Conservation (phyloP, 345 rosid species). For the Brassica rapa region DNA sequence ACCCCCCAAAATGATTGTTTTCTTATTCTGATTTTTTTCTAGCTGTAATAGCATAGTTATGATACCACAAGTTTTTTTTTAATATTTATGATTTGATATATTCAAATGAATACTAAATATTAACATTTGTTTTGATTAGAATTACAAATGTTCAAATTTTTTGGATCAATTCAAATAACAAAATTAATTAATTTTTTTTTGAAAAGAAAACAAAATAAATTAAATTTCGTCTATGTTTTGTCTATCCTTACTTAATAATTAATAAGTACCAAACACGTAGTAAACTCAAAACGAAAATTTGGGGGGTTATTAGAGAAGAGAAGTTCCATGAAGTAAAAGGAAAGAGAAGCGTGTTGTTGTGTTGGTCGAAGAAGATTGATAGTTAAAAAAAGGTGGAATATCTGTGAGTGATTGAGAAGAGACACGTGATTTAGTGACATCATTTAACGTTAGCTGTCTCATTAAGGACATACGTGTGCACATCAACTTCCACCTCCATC, state of each 20-base stretch:
- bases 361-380: constrained; percentile 28
- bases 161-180: neutral
- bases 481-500: constrained; percentile 26
- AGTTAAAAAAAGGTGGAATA: constrained; percentile 5
- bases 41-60: neutral
- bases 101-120: neutral
- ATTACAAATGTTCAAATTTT: neutral
- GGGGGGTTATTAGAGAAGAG: neutral
- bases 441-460: constrained; percentile 35
- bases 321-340: constrained; percentile 13
- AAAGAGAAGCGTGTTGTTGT: constrained; percentile 29
- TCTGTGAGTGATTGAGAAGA: constrained; percentile 34
- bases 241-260: neutral
- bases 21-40: no score
- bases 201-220: neutral
- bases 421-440: constrained; percentile 40
- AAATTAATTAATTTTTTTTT: no score
- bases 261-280: neutral
- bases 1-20: neutral
- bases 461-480: constrained; percentile 41
- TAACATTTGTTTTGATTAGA: neutral
- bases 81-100: no score
- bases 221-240: neutral
- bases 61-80: neutral
- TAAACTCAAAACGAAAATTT: neutral